Percentiles rank a stretch among this genome's conserved stretches.
These are phyloP conservation scores for Candida xiaguanensis DNA, from an alignment of 805 yeast species.

Conservation along the genomic window DNA sequence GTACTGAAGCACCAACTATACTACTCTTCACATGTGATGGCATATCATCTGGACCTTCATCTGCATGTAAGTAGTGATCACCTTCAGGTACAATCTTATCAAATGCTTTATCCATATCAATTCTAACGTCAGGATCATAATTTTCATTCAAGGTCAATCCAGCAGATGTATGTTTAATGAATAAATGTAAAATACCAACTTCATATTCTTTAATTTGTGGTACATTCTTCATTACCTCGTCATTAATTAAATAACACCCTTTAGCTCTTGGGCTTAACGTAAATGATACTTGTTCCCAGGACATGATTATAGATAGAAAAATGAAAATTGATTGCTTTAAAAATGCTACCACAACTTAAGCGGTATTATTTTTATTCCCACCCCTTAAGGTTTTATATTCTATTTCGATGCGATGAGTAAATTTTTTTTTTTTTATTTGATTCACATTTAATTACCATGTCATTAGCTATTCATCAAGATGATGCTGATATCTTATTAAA, in stretches of 20 bases:
- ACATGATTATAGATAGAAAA: constrained; percentile 11
- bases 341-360: neutral
- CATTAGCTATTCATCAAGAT: constrained; percentile 69
- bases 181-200: constrained; percentile 62
- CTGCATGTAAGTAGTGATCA: constrained; percentile 55
- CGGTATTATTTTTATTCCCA: neutral
- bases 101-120: constrained; percentile 61
- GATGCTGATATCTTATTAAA: constrained; percentile 71
- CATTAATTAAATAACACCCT: constrained; percentile 71
- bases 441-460: constrained; percentile 40
- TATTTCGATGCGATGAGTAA: constrained; percentile 8
- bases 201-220: constrained; percentile 60
- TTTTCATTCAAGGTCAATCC: constrained; percentile 76
- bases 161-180: constrained; percentile 78
- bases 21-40: constrained; percentile 70
- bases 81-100: constrained; percentile 68
- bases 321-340: constrained; percentile 1
- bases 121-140: constrained; percentile 74
- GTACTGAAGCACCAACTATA: constrained; percentile 59
- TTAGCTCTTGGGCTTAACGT: constrained; percentile 53
- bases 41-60: constrained; percentile 84
- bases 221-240: constrained; percentile 52
- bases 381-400: neutral
- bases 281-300: constrained; percentile 62
- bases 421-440: neutral